These are phyloP conservation scores for Bryoerythrophyllum caledonicum DNA, from an alignment of 225 moss, liverwort and hornwort species.

Conservation along the genomic window DNA sequence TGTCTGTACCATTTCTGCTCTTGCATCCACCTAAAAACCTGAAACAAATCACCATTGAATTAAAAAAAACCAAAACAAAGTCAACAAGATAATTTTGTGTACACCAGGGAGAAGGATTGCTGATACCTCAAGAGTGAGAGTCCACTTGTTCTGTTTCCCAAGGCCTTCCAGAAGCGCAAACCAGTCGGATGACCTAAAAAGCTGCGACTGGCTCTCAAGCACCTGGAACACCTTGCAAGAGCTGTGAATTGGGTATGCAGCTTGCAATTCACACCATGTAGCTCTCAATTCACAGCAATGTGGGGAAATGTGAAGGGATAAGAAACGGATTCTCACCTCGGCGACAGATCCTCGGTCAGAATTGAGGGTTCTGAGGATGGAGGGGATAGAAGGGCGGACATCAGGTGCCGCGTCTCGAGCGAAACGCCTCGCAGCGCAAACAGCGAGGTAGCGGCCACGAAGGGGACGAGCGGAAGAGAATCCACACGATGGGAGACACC, in stretches of 20 bases:
- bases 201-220: constrained; percentile 57
- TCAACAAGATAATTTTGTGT: not conserved
- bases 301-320: not conserved
- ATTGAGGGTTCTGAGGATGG: constrained; percentile 34
- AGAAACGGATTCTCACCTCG: constrained; percentile 22
- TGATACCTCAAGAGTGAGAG: constrained; percentile 85
- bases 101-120: constrained; percentile 27
- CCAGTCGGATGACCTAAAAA: constrained; percentile 70
- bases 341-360: constrained; percentile 33
- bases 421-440: constrained; percentile 26
- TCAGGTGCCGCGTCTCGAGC: not conserved
- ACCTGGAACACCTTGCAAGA: constrained; percentile 35
- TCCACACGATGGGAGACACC: constrained; percentile 19
- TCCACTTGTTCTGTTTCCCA: constrained; percentile 74
- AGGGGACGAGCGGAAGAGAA: constrained; percentile 16
- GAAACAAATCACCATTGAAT: constrained; percentile 1
- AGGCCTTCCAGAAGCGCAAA: constrained; percentile 80
- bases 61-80: constrained; percentile 14
- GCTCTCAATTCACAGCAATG: too few species aligned
- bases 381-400: constrained; percentile 33
- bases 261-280: too few species aligned
- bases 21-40: constrained; percentile 99
- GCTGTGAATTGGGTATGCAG: not conserved
- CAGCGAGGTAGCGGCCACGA: constrained; percentile 17
- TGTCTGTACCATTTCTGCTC: constrained; percentile 79